Base-by-base conservation (phyloP, 768 basidiomycete genomes). In the Tephrocybe rancida region DNA sequence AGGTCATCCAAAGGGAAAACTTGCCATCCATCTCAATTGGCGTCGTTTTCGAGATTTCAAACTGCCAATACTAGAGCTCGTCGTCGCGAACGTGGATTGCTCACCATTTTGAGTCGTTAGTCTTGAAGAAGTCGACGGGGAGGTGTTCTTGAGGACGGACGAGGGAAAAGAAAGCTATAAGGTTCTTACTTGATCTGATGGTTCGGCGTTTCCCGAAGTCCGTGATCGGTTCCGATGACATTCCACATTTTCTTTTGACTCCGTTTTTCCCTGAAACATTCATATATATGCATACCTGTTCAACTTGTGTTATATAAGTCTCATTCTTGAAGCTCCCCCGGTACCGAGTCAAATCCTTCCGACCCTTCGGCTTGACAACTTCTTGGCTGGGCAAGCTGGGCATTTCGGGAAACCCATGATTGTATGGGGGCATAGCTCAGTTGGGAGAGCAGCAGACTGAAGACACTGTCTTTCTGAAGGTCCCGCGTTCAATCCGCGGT, bases 11-110 rank as follows among this genome's bases (percentile, higher is more conserved):
- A 49, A 63, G 0, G 2, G 46, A 60, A 61, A 52, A 78, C 81
- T 70, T 64, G 68, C 79, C 82, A 84, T 83, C 81, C 80, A 82
- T 74, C 78, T 67, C 63, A 66, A 65, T 56, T 39, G 50, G 24
- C 29, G 13, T 25, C 45, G 22, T 52, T 58, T 55, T 30, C 48
- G 66, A 67, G 73, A 67, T 66, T 68, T 71, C 61, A 70, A 67
- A 70, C 66, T 67, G 61, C 58, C 55, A 58, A 64, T 63, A 58
- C 71, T 66, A 72, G 71, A 73, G 70, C 70, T 73, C 78, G 72
- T 69, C 64, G 64, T 61, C 56, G 58, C 61, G 46, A 48, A 56
- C 41, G 51, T 19, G 48, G 63, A 56, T 44, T 44, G 59, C 83
- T 84, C 71, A 85, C 84, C 83, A 85, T 86, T 73, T 73, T 70